phyloP scores from a whole-genome alignment of 139 green algal genomes.

The Edaphochlamys debaryana region DNA sequence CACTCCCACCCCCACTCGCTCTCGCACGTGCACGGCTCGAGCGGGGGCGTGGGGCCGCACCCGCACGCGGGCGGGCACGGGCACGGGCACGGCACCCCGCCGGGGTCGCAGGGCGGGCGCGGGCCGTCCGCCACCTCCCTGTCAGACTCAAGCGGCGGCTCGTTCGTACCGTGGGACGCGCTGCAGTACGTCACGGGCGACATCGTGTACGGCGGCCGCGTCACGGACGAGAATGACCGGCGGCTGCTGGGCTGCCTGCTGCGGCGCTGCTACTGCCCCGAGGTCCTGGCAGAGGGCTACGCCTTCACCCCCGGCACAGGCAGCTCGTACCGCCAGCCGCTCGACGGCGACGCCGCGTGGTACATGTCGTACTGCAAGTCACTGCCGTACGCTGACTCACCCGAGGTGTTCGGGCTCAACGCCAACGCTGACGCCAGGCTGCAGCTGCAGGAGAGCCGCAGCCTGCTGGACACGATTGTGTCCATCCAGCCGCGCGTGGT shows the following conservation, averaged over 20 bases:
- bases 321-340: conserved; percentile 48
- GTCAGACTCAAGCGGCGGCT: conserved; percentile 14
- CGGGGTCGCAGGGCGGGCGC: too few relatives aligned
- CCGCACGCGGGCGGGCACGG: not conserved
- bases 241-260: conserved; percentile 74
- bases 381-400: conserved; percentile 68
- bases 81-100: not conserved
- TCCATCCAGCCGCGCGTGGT: conserved; percentile 69
- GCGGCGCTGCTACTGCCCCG: conserved; percentile 57
- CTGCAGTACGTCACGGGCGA: conserved; percentile 80
- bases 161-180: conserved; percentile 69
- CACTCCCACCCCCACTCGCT: not conserved
- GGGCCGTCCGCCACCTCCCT: not conserved
- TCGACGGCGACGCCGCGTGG: conserved; percentile 42
- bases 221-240: conserved; percentile 89
- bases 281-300: conserved; percentile 12
- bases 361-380: conserved; percentile 64
- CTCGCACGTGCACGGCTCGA: not conserved
- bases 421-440: conserved; percentile 81
- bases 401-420: conserved; percentile 87
- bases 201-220: conserved; percentile 89
- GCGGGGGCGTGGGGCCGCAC: too few relatives aligned
- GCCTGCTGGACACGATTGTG: conserved; percentile 66
- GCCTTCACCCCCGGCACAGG: not conserved
- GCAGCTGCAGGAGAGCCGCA: conserved; percentile 61